Evolutionary conservation across 2,329 filamentous ascomycete species (phyloP), one percentile per base, ranked within the genome.

Genomic region (Fusarium luffae): DNA sequence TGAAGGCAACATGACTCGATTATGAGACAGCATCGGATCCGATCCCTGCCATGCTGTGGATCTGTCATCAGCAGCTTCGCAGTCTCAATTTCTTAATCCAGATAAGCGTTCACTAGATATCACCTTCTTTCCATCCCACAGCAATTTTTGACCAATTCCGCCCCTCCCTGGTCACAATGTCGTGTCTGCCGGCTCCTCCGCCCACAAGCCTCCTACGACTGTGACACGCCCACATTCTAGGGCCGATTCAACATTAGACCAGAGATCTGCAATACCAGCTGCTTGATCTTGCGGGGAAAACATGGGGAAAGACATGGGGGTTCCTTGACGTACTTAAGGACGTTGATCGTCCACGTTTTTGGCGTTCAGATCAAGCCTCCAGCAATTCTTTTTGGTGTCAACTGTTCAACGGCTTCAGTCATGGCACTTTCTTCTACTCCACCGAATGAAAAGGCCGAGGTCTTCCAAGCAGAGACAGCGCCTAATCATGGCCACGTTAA

Each of bases 401-500:
- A 51, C 13, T 52, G 3, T 34, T 19, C 28, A 37, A 25, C 28
- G 7, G 37, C 25, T 49, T n/a, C 18, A 44, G 56, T 23, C 52
- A 71, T 72, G 68, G 41, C 63, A 27, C 55, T 67, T 16, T 67
- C 63, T 32, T 66, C 58, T 23, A 63, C 62, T 44, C 59, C 70
- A 16, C 63, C 61, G 8, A 67, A 59, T 3, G 70, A 74, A 50
- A 75, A 75, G 43, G 58, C 62, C 6, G 70, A 66, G 27, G 47
- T 68, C 43, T 55, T 73, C 11, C 71, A 76, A 68, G 70, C 69
- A 28, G 74, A 76, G n/a, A 54, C 61, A 13, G 63, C 63, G 27
- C 46, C 67, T 16, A 43, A 47, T 40, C 56, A 60, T 7, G 40
- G 34, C 12, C 43, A 47, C 37, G 18, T 21, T 21, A 58, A 54